Conservation (phyloP, 805 yeast species). For the Zygoascus bituminiphila region DNA sequence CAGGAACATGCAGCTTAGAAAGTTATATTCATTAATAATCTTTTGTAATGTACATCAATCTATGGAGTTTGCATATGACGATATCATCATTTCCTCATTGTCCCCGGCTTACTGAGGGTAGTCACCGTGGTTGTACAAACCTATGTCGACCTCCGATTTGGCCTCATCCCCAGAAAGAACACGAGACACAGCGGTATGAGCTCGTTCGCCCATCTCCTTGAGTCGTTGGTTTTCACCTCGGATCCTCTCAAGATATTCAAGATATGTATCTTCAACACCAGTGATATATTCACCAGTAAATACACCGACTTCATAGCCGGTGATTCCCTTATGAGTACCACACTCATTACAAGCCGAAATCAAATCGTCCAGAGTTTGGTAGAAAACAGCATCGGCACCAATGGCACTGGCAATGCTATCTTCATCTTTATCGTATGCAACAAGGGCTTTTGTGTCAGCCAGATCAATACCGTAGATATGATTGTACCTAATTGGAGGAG, state of each 20-base stretch:
- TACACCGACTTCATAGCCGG: constrained; percentile 88
- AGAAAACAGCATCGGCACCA: constrained; percentile 88
- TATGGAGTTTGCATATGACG: no score
- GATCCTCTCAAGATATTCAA: constrained; percentile 71
- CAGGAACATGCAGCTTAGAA: no score
- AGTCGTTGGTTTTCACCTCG: constrained; percentile 68
- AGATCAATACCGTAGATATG: constrained; percentile 97
- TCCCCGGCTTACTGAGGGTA: constrained; percentile 22
- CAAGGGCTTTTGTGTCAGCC: constrained; percentile 90
- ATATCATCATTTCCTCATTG: not conserved
- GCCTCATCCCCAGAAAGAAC: constrained; percentile 48
- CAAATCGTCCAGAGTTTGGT: constrained; percentile 78
- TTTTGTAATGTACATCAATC: not conserved
- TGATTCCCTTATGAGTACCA: constrained; percentile 30
- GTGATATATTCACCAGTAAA: constrained; percentile 92
- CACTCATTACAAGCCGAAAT: constrained; percentile 60
- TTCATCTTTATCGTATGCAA: constrained; percentile 72
- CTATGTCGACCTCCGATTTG: constrained; percentile 71
- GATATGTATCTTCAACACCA: constrained; percentile 80
- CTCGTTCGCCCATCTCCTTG: constrained; percentile 39
- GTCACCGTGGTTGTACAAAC: constrained; percentile 52
- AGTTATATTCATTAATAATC: no score
- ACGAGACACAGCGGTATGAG: constrained; percentile 30
- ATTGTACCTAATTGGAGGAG: constrained; percentile 94
- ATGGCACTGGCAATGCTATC: constrained; percentile 66